Conservation (phyloP, 2,329 filamentous ascomycete species). For the Cyanodermella asteris region DNA sequence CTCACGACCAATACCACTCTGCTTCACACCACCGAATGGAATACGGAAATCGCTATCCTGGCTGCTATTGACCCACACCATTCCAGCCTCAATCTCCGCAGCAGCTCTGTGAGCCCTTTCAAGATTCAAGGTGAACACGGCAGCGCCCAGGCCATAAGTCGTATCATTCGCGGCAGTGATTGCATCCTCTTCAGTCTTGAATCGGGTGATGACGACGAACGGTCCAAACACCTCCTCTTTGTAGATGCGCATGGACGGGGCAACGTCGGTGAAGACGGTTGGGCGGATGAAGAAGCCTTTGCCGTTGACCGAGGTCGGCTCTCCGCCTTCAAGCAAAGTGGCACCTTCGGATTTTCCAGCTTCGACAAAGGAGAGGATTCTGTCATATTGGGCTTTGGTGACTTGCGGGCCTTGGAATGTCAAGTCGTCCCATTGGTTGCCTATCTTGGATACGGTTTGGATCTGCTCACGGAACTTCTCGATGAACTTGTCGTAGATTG, state of each 20-base stretch:
- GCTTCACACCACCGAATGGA: constrained; percentile 41
- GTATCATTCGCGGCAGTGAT: constrained; percentile 35
- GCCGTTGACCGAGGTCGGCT: constrained; percentile 27
- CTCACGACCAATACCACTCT: constrained; percentile 39
- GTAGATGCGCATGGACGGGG: constrained; percentile 35
- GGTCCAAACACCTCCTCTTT: constrained; percentile 42
- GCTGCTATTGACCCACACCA: constrained; percentile 48
- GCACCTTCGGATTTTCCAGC: constrained; percentile 49
- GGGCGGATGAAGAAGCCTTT: constrained; percentile 45
- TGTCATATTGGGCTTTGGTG: constrained; percentile 47
- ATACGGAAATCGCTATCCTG: constrained; percentile 26
- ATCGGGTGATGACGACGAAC: constrained; percentile 35
- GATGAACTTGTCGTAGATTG: constrained; percentile 41
- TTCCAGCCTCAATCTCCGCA: constrained; percentile 39
- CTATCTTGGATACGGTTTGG: constrained; percentile 38
- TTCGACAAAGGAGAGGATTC: constrained; percentile 48
- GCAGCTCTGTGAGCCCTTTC: constrained; percentile 35
- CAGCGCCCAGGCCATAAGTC: constrained; percentile 31
- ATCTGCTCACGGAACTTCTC: constrained; percentile 37
- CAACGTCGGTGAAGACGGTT: constrained; percentile 36
- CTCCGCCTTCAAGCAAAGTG: constrained; percentile 41
- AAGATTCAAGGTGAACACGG: constrained; percentile 42
- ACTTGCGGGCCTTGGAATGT: constrained; percentile 60
- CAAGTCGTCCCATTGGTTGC: constrained; percentile 45
- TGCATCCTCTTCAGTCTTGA: constrained; percentile 37